These are phyloP conservation scores for Echria macrotheca DNA, from an alignment of 495 filamentous ascomycete species.

Conservation along the genomic window DNA sequence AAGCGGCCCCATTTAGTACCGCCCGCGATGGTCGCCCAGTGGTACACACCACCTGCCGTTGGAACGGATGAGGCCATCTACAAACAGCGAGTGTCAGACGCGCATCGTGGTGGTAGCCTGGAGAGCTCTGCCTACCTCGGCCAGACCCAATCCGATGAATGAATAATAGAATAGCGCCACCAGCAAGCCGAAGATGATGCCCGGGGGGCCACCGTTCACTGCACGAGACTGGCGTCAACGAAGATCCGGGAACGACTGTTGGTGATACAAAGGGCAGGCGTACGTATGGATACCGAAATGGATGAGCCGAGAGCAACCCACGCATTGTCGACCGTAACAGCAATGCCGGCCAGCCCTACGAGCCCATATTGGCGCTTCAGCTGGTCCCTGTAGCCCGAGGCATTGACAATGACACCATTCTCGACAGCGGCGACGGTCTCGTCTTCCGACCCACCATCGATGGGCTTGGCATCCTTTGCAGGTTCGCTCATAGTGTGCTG, in stretches of 20 bases:
- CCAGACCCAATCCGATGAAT: slow-evolving; percentile 40
- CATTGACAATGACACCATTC: slow-evolving; percentile 42
- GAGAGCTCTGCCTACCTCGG: slow-evolving; percentile 29
- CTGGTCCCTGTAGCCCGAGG: slow-evolving; percentile 52
- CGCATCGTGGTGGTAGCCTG: slow-evolving; percentile 8
- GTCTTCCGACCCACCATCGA: slow-evolving; percentile 22
- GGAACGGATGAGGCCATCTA: slow-evolving; percentile 76
- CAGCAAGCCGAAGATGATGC: slow-evolving; percentile 51
- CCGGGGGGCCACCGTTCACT: slow-evolving; percentile 55
- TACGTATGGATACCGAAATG: slow-evolving; percentile 49
- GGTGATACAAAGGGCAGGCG: too few relatives aligned
- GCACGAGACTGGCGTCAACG: too few relatives aligned
- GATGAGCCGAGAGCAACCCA: slow-evolving; percentile 52
- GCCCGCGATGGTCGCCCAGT: slow-evolving; percentile 72
- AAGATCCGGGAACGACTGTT: too few relatives aligned
- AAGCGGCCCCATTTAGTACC: slow-evolving; percentile 62
- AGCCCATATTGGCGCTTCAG: slow-evolving; percentile 52
- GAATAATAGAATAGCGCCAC: slow-evolving; percentile 41
- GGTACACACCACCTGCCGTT: slow-evolving; percentile 76
- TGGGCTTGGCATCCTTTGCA: neutral
- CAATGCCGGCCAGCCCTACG: slow-evolving; percentile 45
- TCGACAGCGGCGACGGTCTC: slow-evolving; percentile 33
- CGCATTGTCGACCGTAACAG: slow-evolving; percentile 49
- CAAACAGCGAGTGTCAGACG: neutral
- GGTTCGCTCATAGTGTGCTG: slow-evolving; percentile 2